These are phyloP conservation scores for Pseudopithomyces chartarum DNA, from an alignment of 2,329 filamentous ascomycete genomes.

Conservation along the genomic window DNA sequence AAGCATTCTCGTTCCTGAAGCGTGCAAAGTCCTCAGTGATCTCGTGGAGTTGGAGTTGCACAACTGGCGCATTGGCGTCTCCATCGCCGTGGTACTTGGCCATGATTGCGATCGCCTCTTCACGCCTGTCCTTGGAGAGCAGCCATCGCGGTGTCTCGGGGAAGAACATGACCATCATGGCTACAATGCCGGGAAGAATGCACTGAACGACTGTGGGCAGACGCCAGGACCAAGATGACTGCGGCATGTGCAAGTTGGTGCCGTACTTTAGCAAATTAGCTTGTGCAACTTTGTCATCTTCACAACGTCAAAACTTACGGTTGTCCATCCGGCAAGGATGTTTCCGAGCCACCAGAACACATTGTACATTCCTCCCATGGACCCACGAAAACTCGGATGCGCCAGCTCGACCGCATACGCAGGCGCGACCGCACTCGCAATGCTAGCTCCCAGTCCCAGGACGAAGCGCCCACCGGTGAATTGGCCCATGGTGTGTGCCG, in stretches of 20 bases:
- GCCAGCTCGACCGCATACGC: slow-evolving; percentile 65
- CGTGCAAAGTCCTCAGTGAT: slow-evolving; percentile 39
- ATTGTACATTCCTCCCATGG: slow-evolving; percentile 63
- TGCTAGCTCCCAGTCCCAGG: slow-evolving; percentile 56
- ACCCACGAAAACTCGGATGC: slow-evolving; percentile 65
- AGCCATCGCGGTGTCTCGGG: slow-evolving; percentile 67
- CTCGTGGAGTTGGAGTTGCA: slow-evolving; percentile 44
- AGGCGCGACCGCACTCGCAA: slow-evolving; percentile 62
- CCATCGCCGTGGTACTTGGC: slow-evolving; percentile 63
- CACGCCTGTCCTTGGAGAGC: slow-evolving; percentile 58
- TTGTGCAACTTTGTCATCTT: not conserved
- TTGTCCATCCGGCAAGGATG: slow-evolving; percentile 60
- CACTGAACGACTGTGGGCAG: slow-evolving; percentile 42
- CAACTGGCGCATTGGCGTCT: slow-evolving; percentile 39
- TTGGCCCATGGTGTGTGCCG: slow-evolving; percentile 53
- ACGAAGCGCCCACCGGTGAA: slow-evolving; percentile 58
- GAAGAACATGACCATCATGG: slow-evolving; percentile 57
- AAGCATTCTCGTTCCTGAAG: slow-evolving; percentile 37
- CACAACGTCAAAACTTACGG: slow-evolving; percentile 47
- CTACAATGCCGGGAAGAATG: slow-evolving; percentile 47
- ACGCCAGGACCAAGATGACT: slow-evolving; percentile 59
- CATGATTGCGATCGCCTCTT: slow-evolving; percentile 63
- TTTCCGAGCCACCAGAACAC: slow-evolving; percentile 55
- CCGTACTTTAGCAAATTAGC: slow-evolving; percentile 26
- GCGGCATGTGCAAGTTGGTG: slow-evolving; percentile 41